Evolutionary conservation across 306 rosid genomes (phyloP).

Genomic region (Cyclanthera cordifolia): DNA sequence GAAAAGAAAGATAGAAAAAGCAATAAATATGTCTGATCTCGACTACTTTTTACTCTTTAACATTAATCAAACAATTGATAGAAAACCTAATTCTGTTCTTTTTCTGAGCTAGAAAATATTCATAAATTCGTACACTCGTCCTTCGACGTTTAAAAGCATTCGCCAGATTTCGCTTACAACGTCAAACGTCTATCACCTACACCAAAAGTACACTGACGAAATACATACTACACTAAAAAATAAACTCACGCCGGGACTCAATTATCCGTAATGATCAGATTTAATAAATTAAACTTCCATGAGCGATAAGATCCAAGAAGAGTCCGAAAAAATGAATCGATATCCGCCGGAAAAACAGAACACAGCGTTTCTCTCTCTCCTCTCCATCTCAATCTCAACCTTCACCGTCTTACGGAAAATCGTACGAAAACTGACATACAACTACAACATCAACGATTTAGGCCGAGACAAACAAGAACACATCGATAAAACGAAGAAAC

Average conservation of each 20-base stretch:
- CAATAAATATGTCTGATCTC: not conserved
- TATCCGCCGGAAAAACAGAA: too few relatives aligned
- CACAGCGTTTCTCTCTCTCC: too few relatives aligned
- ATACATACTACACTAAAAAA: not conserved
- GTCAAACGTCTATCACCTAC: not conserved
- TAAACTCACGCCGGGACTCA: not conserved
- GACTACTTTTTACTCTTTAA: not conserved
- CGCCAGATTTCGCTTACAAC: not conserved
- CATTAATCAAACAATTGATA: not conserved
- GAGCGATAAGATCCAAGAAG: not conserved
- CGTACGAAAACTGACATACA: too few relatives aligned
- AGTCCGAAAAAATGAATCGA: not conserved
- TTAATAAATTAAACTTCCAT: not conserved
- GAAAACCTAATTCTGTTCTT: not conserved
- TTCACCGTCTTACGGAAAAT: too few relatives aligned
- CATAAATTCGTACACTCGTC: not conserved
- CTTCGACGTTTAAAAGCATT: not conserved
- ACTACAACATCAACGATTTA: too few relatives aligned
- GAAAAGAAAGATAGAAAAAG: not conserved
- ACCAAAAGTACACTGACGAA: not conserved
- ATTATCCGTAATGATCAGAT: not conserved
- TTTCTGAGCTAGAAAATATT: not conserved
- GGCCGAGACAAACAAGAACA: too few relatives aligned
- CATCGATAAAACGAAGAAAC: too few relatives aligned
- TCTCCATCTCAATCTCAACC: too few relatives aligned